Evolutionary conservation across 2,329 filamentous ascomycete genomes (phyloP).

Genomic region (Leptodontidium sp.): DNA sequence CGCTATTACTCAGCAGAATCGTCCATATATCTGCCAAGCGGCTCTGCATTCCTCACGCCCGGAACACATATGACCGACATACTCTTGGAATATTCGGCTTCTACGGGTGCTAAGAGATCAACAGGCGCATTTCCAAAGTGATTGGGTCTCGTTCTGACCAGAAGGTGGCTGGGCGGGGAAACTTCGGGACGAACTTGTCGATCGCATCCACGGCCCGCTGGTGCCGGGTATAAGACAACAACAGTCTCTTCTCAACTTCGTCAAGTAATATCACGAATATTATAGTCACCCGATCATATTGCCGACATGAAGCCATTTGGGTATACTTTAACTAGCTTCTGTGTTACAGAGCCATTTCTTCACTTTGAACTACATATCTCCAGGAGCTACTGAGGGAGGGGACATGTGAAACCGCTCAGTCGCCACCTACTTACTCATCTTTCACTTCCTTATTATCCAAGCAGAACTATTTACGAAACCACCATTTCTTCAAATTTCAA

Average conservation of each 20-base stretch:
- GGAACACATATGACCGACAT: neutral
- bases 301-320: neutral
- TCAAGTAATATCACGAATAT: neutral
- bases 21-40: neutral
- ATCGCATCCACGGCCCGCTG: neutral
- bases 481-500: neutral
- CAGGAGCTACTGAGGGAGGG: neutral
- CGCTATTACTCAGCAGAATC: neutral
- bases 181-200: neutral
- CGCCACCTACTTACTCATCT: too few species aligned
- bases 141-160: neutral
- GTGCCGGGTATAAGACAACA: neutral
- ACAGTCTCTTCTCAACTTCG: neutral
- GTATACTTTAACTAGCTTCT: neutral
- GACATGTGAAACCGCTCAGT: neutral
- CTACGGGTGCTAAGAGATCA: neutral
- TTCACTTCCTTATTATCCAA: neutral
- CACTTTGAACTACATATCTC: neutral
- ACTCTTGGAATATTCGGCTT: neutral
- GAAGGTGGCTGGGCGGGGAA: neutral
- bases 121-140: slow-evolving; percentile 4
- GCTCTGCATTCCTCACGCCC: neutral
- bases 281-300: slow-evolving; percentile 2
- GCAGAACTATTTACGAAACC: neutral
- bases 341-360: neutral